Evolutionary conservation across 2,329 filamentous ascomycete genomes (phyloP), one percentile per base, ranked within the genome.

Genomic region (Pseudocercospora crystallina): DNA sequence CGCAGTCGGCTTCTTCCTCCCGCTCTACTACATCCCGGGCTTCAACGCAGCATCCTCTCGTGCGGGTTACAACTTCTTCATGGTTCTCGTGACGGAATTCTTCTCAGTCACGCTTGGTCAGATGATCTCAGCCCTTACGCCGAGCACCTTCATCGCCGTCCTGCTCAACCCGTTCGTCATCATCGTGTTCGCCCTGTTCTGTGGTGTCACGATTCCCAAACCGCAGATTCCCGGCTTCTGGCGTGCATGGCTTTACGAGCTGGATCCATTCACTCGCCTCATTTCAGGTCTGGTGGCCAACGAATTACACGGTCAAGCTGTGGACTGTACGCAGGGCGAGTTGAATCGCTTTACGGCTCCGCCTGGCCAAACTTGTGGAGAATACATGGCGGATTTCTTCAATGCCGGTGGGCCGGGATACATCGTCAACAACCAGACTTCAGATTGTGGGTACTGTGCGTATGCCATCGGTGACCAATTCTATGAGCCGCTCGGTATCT

Each of bases 11-110:
- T 95, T 95, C 78, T 96, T 87, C 77, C 64, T 95, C 1, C 89
- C 87, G 0, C 70, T 95, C 3, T 95, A 95, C 78, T 95, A 86
- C 71, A 86, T 94, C 66, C 87, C 89, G 0, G 88, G 87, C 0
- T 82, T 95, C 67, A 81, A 85, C 60, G 64, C 69, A 2, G 78
- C 78, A 0, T 71, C 82, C 0, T 79, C 76, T 2, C 81, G 88
- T 4, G 88, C 90, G 0, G 90, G 90, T 0, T 94, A 91, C 70
- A 88, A 92, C 67, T 95, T 95, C 78, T 76, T 95, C 66, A 89
- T 95, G 73, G 73, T 95, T 3, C 77, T 95, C 47, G 79, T 92
- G 61, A 92, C 88, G 0, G 90, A 95, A 67, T 69, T 95, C 42
- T 95, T 96, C 73, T 84, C 87, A 8, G 86, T 95, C 34, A 90